Evolutionary conservation across 129 eudicot species (phyloP), one percentile per base, ranked within the genome.

Genomic region (Kitagawia praeruptora): DNA sequence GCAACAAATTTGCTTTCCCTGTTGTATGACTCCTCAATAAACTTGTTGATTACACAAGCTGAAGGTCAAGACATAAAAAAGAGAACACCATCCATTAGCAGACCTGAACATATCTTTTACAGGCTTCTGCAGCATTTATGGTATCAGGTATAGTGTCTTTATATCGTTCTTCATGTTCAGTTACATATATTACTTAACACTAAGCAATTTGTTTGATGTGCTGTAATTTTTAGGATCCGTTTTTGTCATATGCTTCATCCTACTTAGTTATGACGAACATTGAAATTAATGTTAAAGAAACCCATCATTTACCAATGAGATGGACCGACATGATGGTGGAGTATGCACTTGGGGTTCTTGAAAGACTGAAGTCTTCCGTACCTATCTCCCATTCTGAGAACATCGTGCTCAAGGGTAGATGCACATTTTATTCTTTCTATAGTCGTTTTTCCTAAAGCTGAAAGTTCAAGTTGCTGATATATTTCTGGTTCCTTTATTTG

Each of bases 111-210:
- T 81, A 90, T 95, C 34, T 75, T 92, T 71, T 81, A 80, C 74
- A 84, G 94, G 88, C 80, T 89, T 73, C 82, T 92, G 84, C 89
- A 82, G 78, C 91, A 90, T 84, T 64, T 92, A 81, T 92, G 91
- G 94, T 87, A 84, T 87, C 88, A 95, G 97, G 98, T 91, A 70
- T 73, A 78, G 40, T 80, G 27, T 83, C 81, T n/a, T 44, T 82
- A 56, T 84, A 54, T 83, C 74, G 21, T 72, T 64, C 56, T 76
- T 63, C 25, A 82, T 72, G 80, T 31, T 45, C n/a, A 79, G 61
- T 70, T 70, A 6, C 25, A 37, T 38, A 70, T 70, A 10, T 27
- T 14, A 64, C 71, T 27, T 31, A 14, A 12, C 21, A 28, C 18
- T 64, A 25, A 64, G 27, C 19, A 34, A 38, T 38, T 14, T 25